phyloP scores from a whole-genome alignment of 331 rosid species.

The Phaseolus coccineus region DNA sequence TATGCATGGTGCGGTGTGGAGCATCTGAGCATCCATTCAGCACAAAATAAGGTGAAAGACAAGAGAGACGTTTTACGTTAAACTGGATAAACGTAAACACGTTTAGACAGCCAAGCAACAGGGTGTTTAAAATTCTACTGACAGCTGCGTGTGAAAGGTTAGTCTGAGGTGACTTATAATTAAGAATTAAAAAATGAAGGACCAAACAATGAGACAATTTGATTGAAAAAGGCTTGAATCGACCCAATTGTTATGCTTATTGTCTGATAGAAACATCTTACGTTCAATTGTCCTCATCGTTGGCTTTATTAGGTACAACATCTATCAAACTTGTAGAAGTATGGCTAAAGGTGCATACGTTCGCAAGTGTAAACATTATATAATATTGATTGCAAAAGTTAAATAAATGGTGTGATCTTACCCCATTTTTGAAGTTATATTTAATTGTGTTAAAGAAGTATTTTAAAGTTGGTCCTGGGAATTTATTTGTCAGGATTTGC shows the following conservation, averaged over 20 bases:
- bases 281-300: not conserved
- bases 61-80: not conserved
- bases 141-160: constrained; percentile 46
- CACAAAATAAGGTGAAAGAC: constrained; percentile 5
- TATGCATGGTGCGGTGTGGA: constrained; percentile 23
- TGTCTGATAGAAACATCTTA: not conserved
- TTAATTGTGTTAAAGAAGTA: not conserved
- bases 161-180: not conserved
- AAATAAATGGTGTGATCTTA: not conserved
- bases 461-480: not conserved
- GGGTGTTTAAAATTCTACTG: constrained; percentile 23
- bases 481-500: not conserved
- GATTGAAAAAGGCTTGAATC: not conserved
- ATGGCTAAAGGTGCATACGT: not conserved
- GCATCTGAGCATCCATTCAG: constrained; percentile 22
- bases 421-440: not conserved
- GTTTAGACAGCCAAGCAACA: constrained; percentile 31
- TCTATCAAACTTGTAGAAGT: not conserved
- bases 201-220: constrained; percentile 4
- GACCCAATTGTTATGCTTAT: not conserved
- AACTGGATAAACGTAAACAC: constrained; percentile 24
- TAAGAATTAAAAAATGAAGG: not conserved
- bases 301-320: constrained; percentile 1
- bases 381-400: not conserved
- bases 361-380: not conserved